Evolutionary conservation across 495 filamentous ascomycete species (phyloP), one percentile per base, ranked within the genome.

Genomic region (Aspergillus sparsus): DNA sequence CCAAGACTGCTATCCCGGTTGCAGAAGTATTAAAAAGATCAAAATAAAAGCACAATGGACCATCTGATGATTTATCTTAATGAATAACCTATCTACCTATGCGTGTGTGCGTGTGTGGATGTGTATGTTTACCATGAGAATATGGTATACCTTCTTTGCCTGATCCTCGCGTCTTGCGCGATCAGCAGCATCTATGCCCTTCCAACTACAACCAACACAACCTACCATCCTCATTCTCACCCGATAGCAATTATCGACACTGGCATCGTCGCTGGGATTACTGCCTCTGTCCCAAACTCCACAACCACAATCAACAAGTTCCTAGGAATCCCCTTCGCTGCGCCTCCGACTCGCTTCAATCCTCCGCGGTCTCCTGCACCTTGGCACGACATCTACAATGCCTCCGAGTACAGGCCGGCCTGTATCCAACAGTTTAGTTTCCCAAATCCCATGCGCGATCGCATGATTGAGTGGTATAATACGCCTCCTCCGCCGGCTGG

Each of bases 381-480:
- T 31, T 71, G 69, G 66, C 51, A 45, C 5, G 50, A 46, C 8
- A 41, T 53, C 10, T 65, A 65, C 16, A 62, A 72, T 39, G 71
- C 77, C 0, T 72, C 66, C 36, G 60, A 60, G 12, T 72, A 62
- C 56, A 63, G 53, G 5, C 62, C 68, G 16, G 62, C 72, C 2
- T 80, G 77, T 60, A 74, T 78, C 27, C 77, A 80, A 58, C 66
- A 75, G 55, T 71, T 75, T 44, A 64, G 57, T 44, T 16, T 49
- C 16, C 34, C 47, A 31, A 44, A 53, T 8, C 7, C 36, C 10
- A 18, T 18, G 35, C 33, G 50, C 8, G 58, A 44, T 35, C 12
- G 21, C 3, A 15, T 16, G 16, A 59, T 64, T 16, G 5, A 18
- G 31, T 41, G 36, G 34, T 54, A 21, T 36, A 34, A 34, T 18